Evolutionary conservation across 345 rosid species (phyloP).

Genomic region (Odontarrhena argentea): DNA sequence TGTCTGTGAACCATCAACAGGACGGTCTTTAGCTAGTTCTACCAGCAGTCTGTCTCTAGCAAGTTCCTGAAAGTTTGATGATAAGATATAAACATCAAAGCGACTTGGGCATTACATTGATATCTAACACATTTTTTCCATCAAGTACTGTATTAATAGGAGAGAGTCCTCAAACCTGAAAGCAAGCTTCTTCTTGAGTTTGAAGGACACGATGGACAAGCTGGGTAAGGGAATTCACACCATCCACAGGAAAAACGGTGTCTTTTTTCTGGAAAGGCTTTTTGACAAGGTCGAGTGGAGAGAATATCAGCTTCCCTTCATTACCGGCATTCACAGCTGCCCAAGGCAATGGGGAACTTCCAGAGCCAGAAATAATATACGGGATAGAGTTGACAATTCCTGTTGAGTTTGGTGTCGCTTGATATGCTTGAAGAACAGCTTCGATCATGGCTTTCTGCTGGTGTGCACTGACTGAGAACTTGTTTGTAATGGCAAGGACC

Average conservation of each 20-base stretch:
- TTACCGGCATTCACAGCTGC: slow-evolving; percentile 57
- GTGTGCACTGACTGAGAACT: slow-evolving; percentile 97
- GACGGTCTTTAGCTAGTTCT: slow-evolving; percentile 59
- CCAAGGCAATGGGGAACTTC: slow-evolving; percentile 72
- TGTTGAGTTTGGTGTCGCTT: slow-evolving; percentile 65
- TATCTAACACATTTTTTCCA: neutral
- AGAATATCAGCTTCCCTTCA: slow-evolving; percentile 57
- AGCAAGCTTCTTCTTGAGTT: slow-evolving; percentile 78
- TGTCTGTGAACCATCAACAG: slow-evolving; percentile 48
- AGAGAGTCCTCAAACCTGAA: slow-evolving; percentile 58
- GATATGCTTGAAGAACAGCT: slow-evolving; percentile 76
- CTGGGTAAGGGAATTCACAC: slow-evolving; percentile 73
- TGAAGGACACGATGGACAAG: slow-evolving; percentile 72
- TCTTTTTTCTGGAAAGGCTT: slow-evolving; percentile 82
- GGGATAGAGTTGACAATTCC: slow-evolving; percentile 89
- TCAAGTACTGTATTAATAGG: neutral
- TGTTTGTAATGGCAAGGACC: slow-evolving; percentile 93
- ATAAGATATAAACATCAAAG: neutral
- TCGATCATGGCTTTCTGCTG: slow-evolving; percentile 82
- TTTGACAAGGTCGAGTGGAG: slow-evolving; percentile 69
- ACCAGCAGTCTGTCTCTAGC: slow-evolving; percentile 63
- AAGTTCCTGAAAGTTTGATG: slow-evolving; percentile 59
- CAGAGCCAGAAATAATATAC: slow-evolving; percentile 72
- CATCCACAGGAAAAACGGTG: slow-evolving; percentile 72
- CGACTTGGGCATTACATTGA: neutral